These are phyloP conservation scores for Harrya chromipes DNA, from an alignment of 768 basidiomycete species.

Conservation along the genomic window DNA sequence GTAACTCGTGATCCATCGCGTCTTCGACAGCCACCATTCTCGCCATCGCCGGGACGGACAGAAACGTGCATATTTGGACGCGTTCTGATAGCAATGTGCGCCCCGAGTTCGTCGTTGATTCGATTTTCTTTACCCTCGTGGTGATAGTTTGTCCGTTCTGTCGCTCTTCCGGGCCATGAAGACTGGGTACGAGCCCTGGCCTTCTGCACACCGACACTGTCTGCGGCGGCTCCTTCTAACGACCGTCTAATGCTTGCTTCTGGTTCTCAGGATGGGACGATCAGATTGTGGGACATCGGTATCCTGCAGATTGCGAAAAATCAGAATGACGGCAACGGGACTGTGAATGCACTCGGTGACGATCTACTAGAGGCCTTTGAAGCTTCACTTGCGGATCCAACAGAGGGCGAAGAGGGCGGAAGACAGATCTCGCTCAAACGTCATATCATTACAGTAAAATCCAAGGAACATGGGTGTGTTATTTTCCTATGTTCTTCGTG, in stretches of 20 bases:
- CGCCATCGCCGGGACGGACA: conserved; percentile 83
- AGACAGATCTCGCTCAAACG: conserved; percentile 87
- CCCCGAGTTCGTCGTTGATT: conserved; percentile 7
- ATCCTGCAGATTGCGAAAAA: conserved; percentile 30
- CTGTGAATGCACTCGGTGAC: conserved; percentile 44
- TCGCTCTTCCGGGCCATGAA: conserved; percentile 78
- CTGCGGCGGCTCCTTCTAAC: conserved; percentile 9
- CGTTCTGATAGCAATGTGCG: conserved; percentile 56
- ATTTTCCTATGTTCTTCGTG: conserved; percentile 24
- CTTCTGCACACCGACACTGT: conserved; percentile 44
- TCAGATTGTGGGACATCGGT: conserved; percentile 89
- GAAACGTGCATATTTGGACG: conserved; percentile 74
- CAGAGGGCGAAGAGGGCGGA: conserved; percentile 74
- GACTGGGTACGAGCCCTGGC: conserved; percentile 90
- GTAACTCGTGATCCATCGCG: background rate
- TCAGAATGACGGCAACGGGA: conserved; percentile 17
- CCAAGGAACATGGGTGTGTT: conserved; percentile 25
- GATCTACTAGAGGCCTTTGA: conserved; percentile 89
- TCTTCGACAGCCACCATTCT: conserved; percentile 53
- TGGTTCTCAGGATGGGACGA: conserved; percentile 92
- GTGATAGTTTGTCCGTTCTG: conserved; percentile 56
- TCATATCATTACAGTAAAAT: conserved; percentile 70
- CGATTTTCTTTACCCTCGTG: background rate
- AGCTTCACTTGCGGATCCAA: conserved; percentile 66
- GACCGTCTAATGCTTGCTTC: conserved; percentile 78